Percentiles rank a stretch among this genome's conserved stretches.
These are phyloP conservation scores for Boletus tomentosulus DNA, from an alignment of 768 basidiomycete genomes.

Conservation along the genomic window DNA sequence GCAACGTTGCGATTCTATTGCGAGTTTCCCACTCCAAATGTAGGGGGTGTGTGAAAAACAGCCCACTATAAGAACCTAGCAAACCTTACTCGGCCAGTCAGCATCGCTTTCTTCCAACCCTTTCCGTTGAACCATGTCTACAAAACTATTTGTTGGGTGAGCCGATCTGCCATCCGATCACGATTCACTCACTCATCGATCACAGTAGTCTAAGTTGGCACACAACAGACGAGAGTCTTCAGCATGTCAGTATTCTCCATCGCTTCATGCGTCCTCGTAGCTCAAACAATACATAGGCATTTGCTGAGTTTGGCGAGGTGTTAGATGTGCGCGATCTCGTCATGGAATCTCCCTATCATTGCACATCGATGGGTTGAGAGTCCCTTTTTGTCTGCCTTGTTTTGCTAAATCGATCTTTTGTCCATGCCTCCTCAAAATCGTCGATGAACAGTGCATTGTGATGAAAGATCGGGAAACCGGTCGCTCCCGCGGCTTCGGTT, in stretches of 20 bases:
- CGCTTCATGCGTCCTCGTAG: neutral
- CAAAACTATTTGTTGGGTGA: constrained; percentile 34
- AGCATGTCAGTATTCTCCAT: constrained; percentile 17
- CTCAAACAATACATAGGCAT: constrained; percentile 33
- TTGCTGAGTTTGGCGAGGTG: constrained; percentile 42
- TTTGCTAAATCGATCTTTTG: constrained; percentile 26
- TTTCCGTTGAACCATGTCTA: constrained; percentile 21
- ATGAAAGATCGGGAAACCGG: constrained; percentile 54
- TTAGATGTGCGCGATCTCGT: constrained; percentile 45
- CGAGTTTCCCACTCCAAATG: constrained; percentile 17
- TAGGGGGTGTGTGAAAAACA: constrained; percentile 31
- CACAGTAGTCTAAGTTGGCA: constrained; percentile 33
- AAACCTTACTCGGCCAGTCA: constrained; percentile 14
- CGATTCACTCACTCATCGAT: neutral
- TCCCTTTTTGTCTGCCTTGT: constrained; percentile 14
- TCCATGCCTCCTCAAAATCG: constrained; percentile 19
- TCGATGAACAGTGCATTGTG: constrained; percentile 27
- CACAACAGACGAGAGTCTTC: constrained; percentile 28
- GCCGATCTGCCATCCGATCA: constrained; percentile 2
- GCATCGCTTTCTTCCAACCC: constrained; percentile 13
- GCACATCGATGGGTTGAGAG: constrained; percentile 31
- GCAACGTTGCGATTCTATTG: neutral
- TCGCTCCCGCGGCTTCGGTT: constrained; percentile 56
- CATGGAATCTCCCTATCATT: constrained; percentile 28
- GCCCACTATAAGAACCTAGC: constrained; percentile 25